Percentiles rank a stretch among this genome's conserved stretches.
Evolutionary conservation across 169 alveolate species (phyloP).

Genomic region (Besnoitia besnoiti): DNA sequence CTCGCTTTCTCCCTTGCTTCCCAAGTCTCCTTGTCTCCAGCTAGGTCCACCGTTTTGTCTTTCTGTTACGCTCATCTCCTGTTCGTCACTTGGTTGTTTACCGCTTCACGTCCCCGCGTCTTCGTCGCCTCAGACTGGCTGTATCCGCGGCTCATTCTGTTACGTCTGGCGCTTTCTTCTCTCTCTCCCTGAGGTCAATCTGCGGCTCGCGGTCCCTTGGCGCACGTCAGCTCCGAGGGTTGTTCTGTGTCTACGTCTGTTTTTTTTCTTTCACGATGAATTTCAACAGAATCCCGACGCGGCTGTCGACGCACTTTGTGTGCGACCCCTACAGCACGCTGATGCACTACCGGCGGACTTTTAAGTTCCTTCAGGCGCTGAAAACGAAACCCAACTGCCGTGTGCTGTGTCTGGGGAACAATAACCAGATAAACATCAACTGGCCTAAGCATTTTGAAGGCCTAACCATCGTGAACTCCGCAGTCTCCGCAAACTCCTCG

Average conservation of each 20-base stretch:
- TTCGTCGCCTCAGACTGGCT: neutral
- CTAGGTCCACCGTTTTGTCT: neutral
- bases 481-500: neutral
- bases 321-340: conserved; percentile 66
- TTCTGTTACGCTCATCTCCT: neutral
- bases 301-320: conserved; percentile 49
- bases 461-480: neutral
- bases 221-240: too few relatives aligned
- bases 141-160: too few relatives aligned
- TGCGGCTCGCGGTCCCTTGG: too few relatives aligned
- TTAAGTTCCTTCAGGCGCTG: conserved; percentile 62
- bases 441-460: conserved; percentile 60
- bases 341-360: conserved; percentile 61
- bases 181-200: too few relatives aligned
- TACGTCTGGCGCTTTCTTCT: neutral
- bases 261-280: conserved; percentile 20
- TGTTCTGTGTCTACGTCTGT: neutral
- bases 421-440: conserved; percentile 29
- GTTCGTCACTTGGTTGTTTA: too few relatives aligned
- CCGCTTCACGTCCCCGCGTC: neutral
- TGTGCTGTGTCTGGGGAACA: conserved; percentile 41
- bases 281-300: conserved; percentile 32
- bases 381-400: neutral
- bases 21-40: neutral
- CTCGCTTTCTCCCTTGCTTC: too few relatives aligned